Evolutionary conservation across 805 yeast genomes (phyloP).

Genomic region (Candida alai): DNA sequence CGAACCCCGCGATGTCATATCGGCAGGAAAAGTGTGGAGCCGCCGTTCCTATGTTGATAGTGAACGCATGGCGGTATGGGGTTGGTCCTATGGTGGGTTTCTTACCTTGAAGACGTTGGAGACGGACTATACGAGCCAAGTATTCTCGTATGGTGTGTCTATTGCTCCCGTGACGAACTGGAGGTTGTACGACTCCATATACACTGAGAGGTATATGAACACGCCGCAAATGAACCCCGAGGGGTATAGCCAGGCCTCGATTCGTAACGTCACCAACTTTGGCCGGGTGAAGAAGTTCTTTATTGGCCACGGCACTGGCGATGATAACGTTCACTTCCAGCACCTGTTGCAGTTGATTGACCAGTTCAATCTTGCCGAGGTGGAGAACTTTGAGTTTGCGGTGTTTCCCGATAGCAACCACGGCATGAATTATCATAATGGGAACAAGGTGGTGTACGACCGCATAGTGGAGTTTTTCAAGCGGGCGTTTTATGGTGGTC

Average conservation of each 20-base stretch:
- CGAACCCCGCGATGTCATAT: conserved; percentile 84
- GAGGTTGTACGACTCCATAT: conserved; percentile 70
- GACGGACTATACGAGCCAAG: conserved; percentile 50
- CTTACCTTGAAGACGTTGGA: conserved; percentile 72
- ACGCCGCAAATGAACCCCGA: conserved; percentile 45
- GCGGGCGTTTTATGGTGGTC: conserved; percentile 16
- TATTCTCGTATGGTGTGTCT: conserved; percentile 72
- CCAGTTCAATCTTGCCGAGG: conserved; percentile 58
- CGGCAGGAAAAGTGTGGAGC: conserved; percentile 75
- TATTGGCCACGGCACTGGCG: conserved; percentile 80
- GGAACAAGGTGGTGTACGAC: conserved; percentile 64
- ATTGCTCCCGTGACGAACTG: conserved; percentile 87
- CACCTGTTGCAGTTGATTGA: conserved; percentile 63
- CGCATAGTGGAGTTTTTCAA: conserved; percentile 19
- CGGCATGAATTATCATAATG: conserved; percentile 68
- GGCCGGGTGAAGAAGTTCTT: conserved; percentile 52
- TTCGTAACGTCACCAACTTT: conserved; percentile 43
- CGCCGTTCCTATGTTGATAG: conserved; percentile 57
- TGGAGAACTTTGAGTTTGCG: conserved; percentile 81
- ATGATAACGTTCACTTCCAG: conserved; percentile 79
- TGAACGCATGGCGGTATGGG: conserved; percentile 68
- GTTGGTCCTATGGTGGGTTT: conserved; percentile 88
- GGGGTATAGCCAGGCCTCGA: conserved; percentile 47
- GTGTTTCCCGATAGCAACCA: conserved; percentile 83
- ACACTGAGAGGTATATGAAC: conserved; percentile 76